Evolutionary conservation across 441 rosid species (phyloP), one percentile per base, ranked within the genome.

Genomic region (Viola pubescens): DNA sequence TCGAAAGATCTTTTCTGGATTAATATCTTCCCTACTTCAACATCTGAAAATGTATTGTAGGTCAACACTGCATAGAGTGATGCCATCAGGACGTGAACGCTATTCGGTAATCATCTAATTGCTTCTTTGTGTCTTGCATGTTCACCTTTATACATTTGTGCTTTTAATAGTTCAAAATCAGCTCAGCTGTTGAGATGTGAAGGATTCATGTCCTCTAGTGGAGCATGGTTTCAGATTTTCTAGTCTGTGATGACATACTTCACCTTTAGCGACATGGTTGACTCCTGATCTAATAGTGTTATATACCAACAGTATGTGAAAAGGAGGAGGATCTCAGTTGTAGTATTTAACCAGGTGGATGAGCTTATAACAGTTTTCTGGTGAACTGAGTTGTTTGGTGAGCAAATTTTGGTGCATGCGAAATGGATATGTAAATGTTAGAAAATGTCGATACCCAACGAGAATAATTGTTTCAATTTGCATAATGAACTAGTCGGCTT

Each of bases 11-110:
- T 46, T 46, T 46, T 46, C n/a, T 6, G 49, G 10, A 4, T 4
- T 46, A 3, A 8, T 46, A 9, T 9, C 4, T 4, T 3, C n/a
- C 9, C 13, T 46, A 10, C n/a, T 9, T 46, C n/a, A 8, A 46
- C n/a, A 10, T 9, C 9, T 46, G 2, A 46, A 8, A 46, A 14
- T 12, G 1, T 6, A 14, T 50, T 50, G 2, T 50, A 50, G 54
- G 54, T 50, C 54, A 3, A 50, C 54, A 14, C 9, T 50, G 54
- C 54, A 16, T 14, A 13, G 54, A 50, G 54, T 50, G 37, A 50
- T 50, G 54, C 37, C 54, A 50, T 12, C 54, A 13, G 54, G 54
- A 14, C 9, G 9, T 4, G 9, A 50, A 50, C 54, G 54, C 19
- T 14, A 50, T 16, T 50, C 54, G 37, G 54, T 50, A 50, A 50